Percentiles rank a stretch among this genome's conserved stretches.
phyloP scores from a whole-genome alignment of 1,139 yeast genomes.

The Kodamaea suecica region DNA sequence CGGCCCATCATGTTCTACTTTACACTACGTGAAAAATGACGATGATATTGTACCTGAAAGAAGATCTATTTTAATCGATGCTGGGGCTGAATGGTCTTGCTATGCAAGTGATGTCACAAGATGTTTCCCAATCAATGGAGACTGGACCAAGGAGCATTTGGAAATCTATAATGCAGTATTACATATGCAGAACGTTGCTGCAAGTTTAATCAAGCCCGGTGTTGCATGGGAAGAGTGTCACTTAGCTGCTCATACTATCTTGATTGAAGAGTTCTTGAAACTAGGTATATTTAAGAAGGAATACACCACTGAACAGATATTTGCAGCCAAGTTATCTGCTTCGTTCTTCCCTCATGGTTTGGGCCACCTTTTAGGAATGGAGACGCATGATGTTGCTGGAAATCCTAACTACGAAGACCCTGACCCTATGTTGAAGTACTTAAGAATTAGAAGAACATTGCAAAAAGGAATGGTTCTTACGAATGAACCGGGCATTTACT shows the following conservation, averaged over 20 bases:
- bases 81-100: conserved; percentile 95
- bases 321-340: conserved; percentile 65
- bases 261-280: conserved; percentile 66
- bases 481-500: conserved; percentile 93
- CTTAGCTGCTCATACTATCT: conserved; percentile 68
- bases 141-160: conserved; percentile 84
- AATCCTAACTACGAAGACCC: conserved; percentile 79
- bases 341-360: conserved; percentile 93
- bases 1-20: conserved; percentile 86
- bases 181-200: conserved; percentile 75
- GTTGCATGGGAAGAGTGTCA: conserved; percentile 84
- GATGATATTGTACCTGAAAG: conserved; percentile 54
- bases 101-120: conserved; percentile 94
- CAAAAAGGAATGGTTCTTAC: conserved; percentile 83
- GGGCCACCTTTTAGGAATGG: conserved; percentile 92
- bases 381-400: conserved; percentile 95
- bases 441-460: conserved; percentile 75
- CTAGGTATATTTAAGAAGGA: conserved; percentile 74
- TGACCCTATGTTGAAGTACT: conserved; percentile 67
- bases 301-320: conserved; percentile 61
- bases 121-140: conserved; percentile 88
- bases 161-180: conserved; percentile 77
- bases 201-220: conserved; percentile 75
- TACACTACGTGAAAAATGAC: conserved; percentile 87
- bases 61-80: conserved; percentile 75